Conservation (phyloP, 495 filamentous ascomycete species). For the Filosporella fistucella region DNA sequence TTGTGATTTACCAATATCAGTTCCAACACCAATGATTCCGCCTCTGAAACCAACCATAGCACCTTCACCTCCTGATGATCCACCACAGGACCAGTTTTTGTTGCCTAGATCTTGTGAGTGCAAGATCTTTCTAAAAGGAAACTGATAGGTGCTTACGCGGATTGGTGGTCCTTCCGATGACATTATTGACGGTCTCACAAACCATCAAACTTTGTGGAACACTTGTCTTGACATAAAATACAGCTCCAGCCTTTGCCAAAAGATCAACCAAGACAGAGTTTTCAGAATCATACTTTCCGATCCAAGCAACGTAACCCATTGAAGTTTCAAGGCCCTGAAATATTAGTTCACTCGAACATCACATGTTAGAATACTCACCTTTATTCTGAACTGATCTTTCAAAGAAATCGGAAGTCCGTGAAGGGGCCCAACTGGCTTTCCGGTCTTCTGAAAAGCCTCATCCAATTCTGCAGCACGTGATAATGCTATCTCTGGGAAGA, state of each 20-base stretch:
- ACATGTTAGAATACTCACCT: conserved; percentile 32
- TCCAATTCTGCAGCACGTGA: conserved; percentile 54
- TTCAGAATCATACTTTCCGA: conserved; percentile 41
- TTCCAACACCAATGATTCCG: conserved; percentile 44
- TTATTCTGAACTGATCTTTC: conserved; percentile 63
- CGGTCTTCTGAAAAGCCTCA: conserved; percentile 38
- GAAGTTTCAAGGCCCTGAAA: conserved; percentile 47
- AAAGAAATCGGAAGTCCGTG: conserved; percentile 65
- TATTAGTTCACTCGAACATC: conserved; percentile 35
- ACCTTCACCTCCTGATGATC: conserved; percentile 57
- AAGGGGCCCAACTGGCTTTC: conserved; percentile 51
- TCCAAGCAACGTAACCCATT: conserved; percentile 50
- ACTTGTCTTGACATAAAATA: conserved; percentile 65
- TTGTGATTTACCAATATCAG: conserved; percentile 55
- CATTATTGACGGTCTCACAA: conserved; percentile 54
- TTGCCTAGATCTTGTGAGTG: conserved; percentile 27
- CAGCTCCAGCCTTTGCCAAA: conserved; percentile 50
- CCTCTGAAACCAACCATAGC: conserved; percentile 42
- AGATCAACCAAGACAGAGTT: conserved; percentile 38
- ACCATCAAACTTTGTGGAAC: conserved; percentile 50
- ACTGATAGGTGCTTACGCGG: conserved; percentile 31
- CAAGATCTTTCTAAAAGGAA: not conserved
- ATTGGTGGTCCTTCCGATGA: conserved; percentile 65
- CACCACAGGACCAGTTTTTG: conserved; percentile 54
- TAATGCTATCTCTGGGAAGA: conserved; percentile 58